These are phyloP conservation scores for Cystofilobasidium macerans DNA, from an alignment of 768 basidiomycete genomes.

Conservation along the genomic window DNA sequence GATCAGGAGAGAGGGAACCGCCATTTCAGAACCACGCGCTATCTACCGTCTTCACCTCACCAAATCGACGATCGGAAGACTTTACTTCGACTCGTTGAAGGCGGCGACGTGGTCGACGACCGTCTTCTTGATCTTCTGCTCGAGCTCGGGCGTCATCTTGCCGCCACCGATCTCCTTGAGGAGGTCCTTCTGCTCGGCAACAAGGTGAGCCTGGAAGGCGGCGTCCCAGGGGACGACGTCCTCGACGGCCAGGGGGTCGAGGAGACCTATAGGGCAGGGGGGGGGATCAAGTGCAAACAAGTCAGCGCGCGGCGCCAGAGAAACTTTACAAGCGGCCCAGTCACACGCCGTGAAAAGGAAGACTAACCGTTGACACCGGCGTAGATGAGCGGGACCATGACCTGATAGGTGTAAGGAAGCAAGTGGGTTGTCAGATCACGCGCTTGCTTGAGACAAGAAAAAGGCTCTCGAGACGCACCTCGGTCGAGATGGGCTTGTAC, in stretches of 20 bases:
- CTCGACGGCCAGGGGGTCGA: conserved; percentile 90
- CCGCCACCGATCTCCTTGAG: conserved; percentile 77
- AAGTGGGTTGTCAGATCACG: neutral
- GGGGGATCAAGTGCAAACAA: neutral
- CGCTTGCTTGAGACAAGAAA: neutral
- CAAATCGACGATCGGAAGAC: no score
- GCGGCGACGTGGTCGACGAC: conserved; percentile 36
- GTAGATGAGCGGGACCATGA: conserved; percentile 97
- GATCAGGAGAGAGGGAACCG: no score
- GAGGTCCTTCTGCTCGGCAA: conserved; percentile 58
- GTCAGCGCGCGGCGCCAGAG: neutral
- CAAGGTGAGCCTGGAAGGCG: conserved; percentile 80
- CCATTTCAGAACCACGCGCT: no score
- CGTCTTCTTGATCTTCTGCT: conserved; percentile 84
- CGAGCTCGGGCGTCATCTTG: conserved; percentile 72
- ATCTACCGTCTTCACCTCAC: no score
- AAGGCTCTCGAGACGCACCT: neutral
- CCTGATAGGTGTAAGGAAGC: conserved; percentile 68
- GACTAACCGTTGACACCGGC: conserved; percentile 99
- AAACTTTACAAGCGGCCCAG: no score
- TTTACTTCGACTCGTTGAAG: conserved; percentile 27
- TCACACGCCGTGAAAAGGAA: no score
- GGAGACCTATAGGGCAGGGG: conserved; percentile 51
- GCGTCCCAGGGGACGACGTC: conserved; percentile 73
- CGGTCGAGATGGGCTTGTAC: conserved; percentile 19